Percentiles rank a stretch among this genome's conserved stretches.
These are phyloP conservation scores for Cutaneotrichosporon cavernicola DNA, from an alignment of 1,284 basidiomycete species.

Conservation along the genomic window DNA sequence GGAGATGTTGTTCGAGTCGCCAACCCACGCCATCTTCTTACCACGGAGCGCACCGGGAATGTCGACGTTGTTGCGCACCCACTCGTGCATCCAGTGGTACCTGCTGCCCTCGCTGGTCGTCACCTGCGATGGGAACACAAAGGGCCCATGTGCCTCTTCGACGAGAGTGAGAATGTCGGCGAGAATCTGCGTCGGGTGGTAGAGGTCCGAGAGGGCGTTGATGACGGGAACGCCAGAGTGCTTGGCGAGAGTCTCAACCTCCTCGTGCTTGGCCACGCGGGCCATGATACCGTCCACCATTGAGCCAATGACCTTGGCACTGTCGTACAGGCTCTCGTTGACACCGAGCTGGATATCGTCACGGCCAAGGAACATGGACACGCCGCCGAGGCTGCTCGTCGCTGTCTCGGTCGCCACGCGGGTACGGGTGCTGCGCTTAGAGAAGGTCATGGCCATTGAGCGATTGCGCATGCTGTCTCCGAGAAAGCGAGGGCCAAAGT, in stretches of 20 bases:
- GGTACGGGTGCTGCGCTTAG: conserved; percentile 90
- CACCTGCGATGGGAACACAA: conserved; percentile 1
- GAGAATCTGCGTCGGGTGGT: conserved; percentile 94
- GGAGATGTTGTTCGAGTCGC: conserved; percentile 92
- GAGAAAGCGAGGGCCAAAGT: conserved; percentile 17
- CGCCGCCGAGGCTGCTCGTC: conserved; percentile 72
- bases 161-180: conserved; percentile 89
- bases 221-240: conserved; percentile 89
- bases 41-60: conserved; percentile 41
- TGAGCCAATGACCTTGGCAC: conserved; percentile 77
- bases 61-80: conserved; percentile 27
- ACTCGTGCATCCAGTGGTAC: conserved; percentile 1
- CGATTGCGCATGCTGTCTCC: conserved; percentile 68
- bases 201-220: conserved; percentile 91
- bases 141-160: conserved; percentile 57
- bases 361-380: conserved; percentile 85
- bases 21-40: conserved; percentile 87
- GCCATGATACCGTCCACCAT: conserved; percentile 99
- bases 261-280: conserved; percentile 84
- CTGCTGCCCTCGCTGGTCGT: neutral
- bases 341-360: conserved; percentile 96
- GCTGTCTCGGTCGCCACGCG: conserved; percentile 85
- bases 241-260: conserved; percentile 87
- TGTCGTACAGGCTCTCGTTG: conserved; percentile 84
- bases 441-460: conserved; percentile 84